Conservation (phyloP, 306 rosid genomes). For the Cyclanthera cordifolia region DNA sequence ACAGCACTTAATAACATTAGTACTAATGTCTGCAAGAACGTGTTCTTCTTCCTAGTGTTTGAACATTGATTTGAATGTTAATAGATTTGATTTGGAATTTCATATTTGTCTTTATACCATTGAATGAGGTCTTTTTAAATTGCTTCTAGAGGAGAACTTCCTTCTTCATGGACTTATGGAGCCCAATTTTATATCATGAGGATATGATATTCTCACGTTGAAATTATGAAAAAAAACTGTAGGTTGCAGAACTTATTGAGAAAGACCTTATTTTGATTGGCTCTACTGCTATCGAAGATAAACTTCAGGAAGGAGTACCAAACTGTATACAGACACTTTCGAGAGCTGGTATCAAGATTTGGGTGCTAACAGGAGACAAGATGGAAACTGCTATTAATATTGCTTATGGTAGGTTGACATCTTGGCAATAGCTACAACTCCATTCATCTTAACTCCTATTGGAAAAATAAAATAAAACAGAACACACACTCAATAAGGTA, state of each 20-base stretch:
- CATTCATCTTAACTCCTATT: constrained; percentile 1
- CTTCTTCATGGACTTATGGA: background rate
- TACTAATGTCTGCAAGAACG: background rate
- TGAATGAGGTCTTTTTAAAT: background rate
- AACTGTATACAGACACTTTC: constrained; percentile 83
- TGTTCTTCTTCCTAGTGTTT: background rate
- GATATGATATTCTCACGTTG: background rate
- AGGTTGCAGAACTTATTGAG: constrained; percentile 94
- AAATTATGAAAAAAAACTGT: constrained; percentile 18
- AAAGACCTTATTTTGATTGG: constrained; percentile 77
- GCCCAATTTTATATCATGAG: background rate
- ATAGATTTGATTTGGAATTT: background rate
- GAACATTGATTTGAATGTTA: background rate
- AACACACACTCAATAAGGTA: no score
- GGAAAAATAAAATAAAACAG: background rate
- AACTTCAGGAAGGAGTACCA: constrained; percentile 99
- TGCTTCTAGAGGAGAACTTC: background rate
- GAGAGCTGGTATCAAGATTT: constrained; percentile 90
- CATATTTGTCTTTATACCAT: background rate
- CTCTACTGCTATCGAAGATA: constrained; percentile 95
- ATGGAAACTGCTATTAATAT: constrained; percentile 98
- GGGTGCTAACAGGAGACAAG: constrained; percentile 98
- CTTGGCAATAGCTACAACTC: constrained; percentile 10
- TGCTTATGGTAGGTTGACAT: constrained; percentile 64
- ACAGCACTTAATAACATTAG: background rate